Base-by-base conservation (phyloP, 768 basidiomycete species). In the Sporobolomyces roseus region DNA sequence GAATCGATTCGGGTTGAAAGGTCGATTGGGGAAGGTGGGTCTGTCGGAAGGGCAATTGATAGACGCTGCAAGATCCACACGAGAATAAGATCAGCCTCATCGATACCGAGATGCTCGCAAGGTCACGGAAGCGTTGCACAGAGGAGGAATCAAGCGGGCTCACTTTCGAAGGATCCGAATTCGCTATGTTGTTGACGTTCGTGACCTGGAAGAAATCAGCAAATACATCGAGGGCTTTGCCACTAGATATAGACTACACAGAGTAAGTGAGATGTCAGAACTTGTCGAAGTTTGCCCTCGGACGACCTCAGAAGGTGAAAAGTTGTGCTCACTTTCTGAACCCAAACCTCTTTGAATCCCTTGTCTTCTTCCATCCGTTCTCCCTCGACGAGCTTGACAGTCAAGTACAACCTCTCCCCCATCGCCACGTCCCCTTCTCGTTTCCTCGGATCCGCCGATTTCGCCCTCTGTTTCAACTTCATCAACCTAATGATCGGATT, bases 391-490 rank as follows among this genome's bases (percentile, higher is more conserved):
- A 71, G 69, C 25, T 74, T 75, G 8, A 86, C 83, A 45, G 79
- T 83, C 38, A 89, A 73, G 76, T 88, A 84, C 48, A 88, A 71
- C 29, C 88, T 83, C 65, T 88, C 82, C 29, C 84, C 83, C 50
- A 84, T 74, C 19, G 85, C 79, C 1, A 85, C 77, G 21, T 79
- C 78, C 16, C 81, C 79, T 2, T 78, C 60, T 59, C 79, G 83
- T 75, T 87, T 85, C 73, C 83, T 85, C 25, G 83, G 81, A 73
- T 90, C 85, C 12, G 80, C 84, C 4, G 88, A 84, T 48, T 80
- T 73, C 16, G 90, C 90, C 45, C 80, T 82, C 75, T 88, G 88
- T 61, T 86, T 85, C 83, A 91, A 83, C 75, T 85, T 88, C 83
- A 91, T 88, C 8, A 86, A 75, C 74, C 86, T 84, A 23, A 90